Evolutionary conservation across 768 basidiomycete genomes (phyloP), one percentile per base, ranked within the genome.

Genomic region (Lentinula boryana): DNA sequence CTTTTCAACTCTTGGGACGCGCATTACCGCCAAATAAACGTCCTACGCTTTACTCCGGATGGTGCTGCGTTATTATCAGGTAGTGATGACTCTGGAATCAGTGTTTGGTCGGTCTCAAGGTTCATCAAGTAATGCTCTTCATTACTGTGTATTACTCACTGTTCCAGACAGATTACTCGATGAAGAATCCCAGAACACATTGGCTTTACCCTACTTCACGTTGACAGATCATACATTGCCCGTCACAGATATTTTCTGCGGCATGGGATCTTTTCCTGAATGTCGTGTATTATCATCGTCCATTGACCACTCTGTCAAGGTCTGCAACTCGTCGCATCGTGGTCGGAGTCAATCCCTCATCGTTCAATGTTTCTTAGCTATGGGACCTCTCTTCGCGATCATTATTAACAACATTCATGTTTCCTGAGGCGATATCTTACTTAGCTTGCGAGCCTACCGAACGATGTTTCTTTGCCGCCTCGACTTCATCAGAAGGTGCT

Each of bases 181-280:
- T 63, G 82, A 91, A 63, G 84, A 84, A 16, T 67, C 76, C n/a
- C 89, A 92, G 73, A 83, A 82, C 63, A 89, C 93, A 48, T 78
- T 88, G 15, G 84, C 90, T 3, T 76, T 87, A 61, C 88, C 95
- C 3, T 91, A 87, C 68, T 88, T 86, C 68, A 85, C 85, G 2
- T 75, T 98, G 21, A 83, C 89, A 18, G 96, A 98, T 71, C 97
- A 99, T 70, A 97, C 95, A 0, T 83, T 98, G 4, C 90, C 93
- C 5, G 80, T 99, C 10, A 89, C 89, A 6, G 89, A 91, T 66
- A 81, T 98, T 35, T 71, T 80, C 12, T 88, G 93, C 63, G 93
- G 95, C 12, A 71, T 91, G 43, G 94, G 95, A 13, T 64, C 78
- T 4, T 95, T 91, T 72, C 93, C 90, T 15, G 83, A 76, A 59